These are phyloP conservation scores for Lippia alba DNA, from an alignment of 305 asterid genomes.

Conservation along the genomic window DNA sequence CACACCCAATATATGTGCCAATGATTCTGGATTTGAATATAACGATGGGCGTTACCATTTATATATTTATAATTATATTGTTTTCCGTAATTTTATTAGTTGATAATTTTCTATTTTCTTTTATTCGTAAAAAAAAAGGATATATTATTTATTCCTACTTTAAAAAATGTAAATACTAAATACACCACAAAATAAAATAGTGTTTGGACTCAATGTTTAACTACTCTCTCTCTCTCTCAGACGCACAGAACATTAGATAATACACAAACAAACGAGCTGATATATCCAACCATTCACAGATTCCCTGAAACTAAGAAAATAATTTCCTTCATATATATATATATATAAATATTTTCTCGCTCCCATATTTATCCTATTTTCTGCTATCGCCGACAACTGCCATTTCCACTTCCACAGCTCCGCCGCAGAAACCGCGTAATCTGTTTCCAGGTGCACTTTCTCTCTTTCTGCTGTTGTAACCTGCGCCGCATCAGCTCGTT, in stretches of 20 bases:
- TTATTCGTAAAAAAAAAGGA: no score
- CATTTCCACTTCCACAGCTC: conserved; percentile 44
- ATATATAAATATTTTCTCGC: background rate
- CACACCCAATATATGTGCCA: no score
- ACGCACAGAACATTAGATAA: background rate
- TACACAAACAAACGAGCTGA: background rate
- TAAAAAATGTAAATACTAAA: no score
- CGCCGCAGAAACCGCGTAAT: background rate
- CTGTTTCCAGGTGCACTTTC: conserved; percentile 27
- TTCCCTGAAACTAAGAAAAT: background rate
- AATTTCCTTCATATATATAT: background rate
- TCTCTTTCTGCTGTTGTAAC: background rate
- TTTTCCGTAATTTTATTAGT: no score
- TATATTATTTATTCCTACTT: no score
- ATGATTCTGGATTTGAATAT: no score
- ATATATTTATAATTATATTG: no score
- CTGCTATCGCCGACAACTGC: conserved; percentile 41
- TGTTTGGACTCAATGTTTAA: background rate
- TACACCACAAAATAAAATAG: no score
- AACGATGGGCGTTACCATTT: no score
- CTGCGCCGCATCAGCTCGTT: conserved; percentile 4
- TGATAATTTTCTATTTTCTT: no score
- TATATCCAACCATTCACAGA: conserved; percentile 11
- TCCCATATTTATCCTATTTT: conserved; percentile 29
- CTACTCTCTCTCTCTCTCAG: background rate